Evolutionary conservation across 2,329 filamentous ascomycete genomes (phyloP).

Genomic region (Trichoderma polysporum): DNA sequence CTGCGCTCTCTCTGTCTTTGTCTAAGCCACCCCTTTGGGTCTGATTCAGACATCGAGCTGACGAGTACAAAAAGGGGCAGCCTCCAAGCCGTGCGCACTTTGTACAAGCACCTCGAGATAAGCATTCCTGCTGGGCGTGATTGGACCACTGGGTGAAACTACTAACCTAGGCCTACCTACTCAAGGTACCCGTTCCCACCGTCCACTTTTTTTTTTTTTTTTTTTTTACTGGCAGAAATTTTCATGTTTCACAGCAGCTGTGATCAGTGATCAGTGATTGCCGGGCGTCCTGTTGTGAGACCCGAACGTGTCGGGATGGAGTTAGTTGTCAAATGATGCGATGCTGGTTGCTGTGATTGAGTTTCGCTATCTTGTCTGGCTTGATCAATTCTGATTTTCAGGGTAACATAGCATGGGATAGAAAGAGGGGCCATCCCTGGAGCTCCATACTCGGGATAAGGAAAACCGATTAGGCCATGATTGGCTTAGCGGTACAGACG

Average conservation of each 20-base stretch:
- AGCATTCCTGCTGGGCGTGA: neutral
- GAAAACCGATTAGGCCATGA: neutral
- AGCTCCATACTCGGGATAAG: slow-evolving; percentile 7
- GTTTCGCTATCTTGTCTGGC: neutral
- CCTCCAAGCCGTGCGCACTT: neutral
- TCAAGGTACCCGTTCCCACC: slow-evolving; percentile 10
- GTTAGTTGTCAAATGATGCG: neutral
- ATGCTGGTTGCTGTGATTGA: neutral
- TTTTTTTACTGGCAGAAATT: neutral
- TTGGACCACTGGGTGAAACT: neutral
- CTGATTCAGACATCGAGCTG: slow-evolving; percentile 1
- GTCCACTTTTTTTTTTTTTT: neutral
- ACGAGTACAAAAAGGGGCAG: slow-evolving; percentile 6
- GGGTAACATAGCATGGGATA: neutral
- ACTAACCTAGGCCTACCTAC: neutral
- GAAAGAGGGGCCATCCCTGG: neutral
- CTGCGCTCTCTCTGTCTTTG: neutral
- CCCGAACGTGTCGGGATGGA: neutral
- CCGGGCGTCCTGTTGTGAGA: slow-evolving; percentile 5
- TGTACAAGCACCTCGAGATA: neutral
- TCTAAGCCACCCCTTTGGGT: neutral
- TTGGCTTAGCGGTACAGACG: neutral
- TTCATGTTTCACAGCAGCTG: neutral
- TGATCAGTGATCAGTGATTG: too few species aligned
- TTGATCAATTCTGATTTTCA: neutral